Conservation (phyloP, 1,284 basidiomycete species). For the Bondarzewia mesenterica region DNA sequence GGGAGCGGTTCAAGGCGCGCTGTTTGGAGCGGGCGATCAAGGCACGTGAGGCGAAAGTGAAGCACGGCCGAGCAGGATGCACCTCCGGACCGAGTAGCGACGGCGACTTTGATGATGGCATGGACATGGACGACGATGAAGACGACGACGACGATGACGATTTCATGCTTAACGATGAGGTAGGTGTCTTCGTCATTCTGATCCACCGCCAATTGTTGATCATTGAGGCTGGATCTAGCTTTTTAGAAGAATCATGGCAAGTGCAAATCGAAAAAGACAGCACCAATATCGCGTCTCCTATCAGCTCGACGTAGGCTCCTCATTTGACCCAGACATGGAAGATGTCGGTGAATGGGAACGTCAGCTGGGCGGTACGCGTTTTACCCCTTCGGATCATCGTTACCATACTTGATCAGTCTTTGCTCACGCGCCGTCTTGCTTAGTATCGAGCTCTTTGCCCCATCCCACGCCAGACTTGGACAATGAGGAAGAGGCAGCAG, state of each 20-base stretch:
- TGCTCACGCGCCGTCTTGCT: too few relatives aligned
- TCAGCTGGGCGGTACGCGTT: slow-evolving; percentile 26
- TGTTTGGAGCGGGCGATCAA: slow-evolving; percentile 52
- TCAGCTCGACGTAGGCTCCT: slow-evolving; percentile 61
- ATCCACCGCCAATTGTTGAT: neutral
- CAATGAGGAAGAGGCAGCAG: slow-evolving; percentile 35
- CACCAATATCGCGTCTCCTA: slow-evolving; percentile 55
- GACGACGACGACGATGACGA: slow-evolving; percentile 37
- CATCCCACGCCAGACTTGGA: slow-evolving; percentile 3
- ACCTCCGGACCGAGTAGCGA: slow-evolving; percentile 33
- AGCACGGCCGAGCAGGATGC: slow-evolving; percentile 22
- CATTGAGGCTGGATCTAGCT: slow-evolving; percentile 30
- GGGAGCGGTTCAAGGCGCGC: slow-evolving; percentile 51
- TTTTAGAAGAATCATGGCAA: slow-evolving; percentile 55
- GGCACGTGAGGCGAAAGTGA: slow-evolving; percentile 42
- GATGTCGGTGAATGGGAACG: slow-evolving; percentile 51
- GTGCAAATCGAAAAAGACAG: slow-evolving; percentile 35
- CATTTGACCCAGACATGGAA: slow-evolving; percentile 63
- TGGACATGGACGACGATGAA: slow-evolving; percentile 45
- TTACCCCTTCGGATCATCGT: neutral
- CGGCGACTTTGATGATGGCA: slow-evolving; percentile 30
- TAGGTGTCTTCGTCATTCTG: slow-evolving; percentile 18
- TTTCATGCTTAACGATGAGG: slow-evolving; percentile 55
- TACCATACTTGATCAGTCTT: too few relatives aligned
- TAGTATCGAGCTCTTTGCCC: too few relatives aligned